These are phyloP conservation scores for Hortiboletus rubellus DNA, from an alignment of 1,284 basidiomycete species.

Conservation along the genomic window DNA sequence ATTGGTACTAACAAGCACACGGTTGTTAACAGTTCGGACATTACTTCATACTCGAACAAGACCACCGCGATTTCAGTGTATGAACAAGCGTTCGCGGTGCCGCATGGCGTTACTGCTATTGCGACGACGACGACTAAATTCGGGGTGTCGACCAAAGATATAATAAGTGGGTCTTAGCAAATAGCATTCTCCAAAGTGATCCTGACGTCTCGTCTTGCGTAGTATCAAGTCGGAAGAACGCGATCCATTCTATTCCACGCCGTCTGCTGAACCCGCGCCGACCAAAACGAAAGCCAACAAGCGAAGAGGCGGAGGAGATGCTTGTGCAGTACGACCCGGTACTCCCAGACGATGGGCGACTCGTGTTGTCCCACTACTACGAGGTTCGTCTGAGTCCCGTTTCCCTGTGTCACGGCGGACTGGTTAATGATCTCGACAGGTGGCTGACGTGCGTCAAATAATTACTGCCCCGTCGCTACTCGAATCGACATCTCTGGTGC, in stretches of 20 bases:
- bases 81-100: constrained; percentile 73
- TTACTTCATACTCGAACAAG: constrained; percentile 65
- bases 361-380: constrained; percentile 78
- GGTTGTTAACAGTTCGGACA: constrained; percentile 56
- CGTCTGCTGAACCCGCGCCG: constrained; percentile 83
- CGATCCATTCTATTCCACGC: constrained; percentile 76
- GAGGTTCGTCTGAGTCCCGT: constrained; percentile 48
- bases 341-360: constrained; percentile 70
- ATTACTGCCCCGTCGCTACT: constrained; percentile 80
- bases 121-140: constrained; percentile 80
- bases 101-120: constrained; percentile 67
- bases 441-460: constrained; percentile 66
- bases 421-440: constrained; percentile 40
- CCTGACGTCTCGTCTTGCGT: background rate
- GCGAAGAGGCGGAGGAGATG: constrained; percentile 82
- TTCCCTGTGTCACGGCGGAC: background rate
- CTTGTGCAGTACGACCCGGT: constrained; percentile 84
- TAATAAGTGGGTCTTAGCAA: constrained; percentile 62
- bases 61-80: constrained; percentile 54
- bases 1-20: background rate
- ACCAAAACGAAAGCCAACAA: constrained; percentile 75
- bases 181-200: background rate
- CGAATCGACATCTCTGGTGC: constrained; percentile 90
- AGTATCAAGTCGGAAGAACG: constrained; percentile 79
- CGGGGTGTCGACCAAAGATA: constrained; percentile 85